Percentiles rank a stretch among this genome's conserved stretches.
Conservation (phyloP, 495 filamentous ascomycete species). For the Penicillium bialowiezense region DNA sequence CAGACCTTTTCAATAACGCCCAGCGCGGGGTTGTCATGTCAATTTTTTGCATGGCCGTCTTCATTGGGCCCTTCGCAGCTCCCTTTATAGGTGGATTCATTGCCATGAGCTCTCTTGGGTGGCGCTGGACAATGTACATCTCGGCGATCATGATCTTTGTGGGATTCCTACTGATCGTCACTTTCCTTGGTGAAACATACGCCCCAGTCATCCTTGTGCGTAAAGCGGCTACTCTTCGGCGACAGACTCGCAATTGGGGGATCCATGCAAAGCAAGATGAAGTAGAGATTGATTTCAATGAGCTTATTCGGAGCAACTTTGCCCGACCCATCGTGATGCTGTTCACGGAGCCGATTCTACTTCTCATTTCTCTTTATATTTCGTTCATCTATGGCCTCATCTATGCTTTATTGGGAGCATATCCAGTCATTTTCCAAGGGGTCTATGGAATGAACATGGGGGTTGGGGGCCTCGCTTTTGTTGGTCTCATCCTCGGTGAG, state of each 20-base stretch:
- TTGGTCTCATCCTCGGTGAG: slow-evolving; percentile 31
- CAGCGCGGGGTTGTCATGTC: slow-evolving; percentile 44
- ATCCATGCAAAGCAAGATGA: slow-evolving; percentile 49
- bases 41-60: slow-evolving; percentile 46
- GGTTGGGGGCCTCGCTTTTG: slow-evolving; percentile 27
- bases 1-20: slow-evolving; percentile 47
- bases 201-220: slow-evolving; percentile 32
- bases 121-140: slow-evolving; percentile 47
- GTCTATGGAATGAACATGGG: slow-evolving; percentile 29
- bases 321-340: slow-evolving; percentile 40
- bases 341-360: slow-evolving; percentile 43
- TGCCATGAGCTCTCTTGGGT: slow-evolving; percentile 32
- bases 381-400: slow-evolving; percentile 40
- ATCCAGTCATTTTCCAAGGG: slow-evolving; percentile 30
- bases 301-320: slow-evolving; percentile 39
- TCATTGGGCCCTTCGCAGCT: slow-evolving; percentile 40
- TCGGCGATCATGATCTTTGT: slow-evolving; percentile 35
- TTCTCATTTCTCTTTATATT: slow-evolving; percentile 40
- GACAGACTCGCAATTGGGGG: slow-evolving; percentile 42
- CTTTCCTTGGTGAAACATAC: slow-evolving; percentile 37
- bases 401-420: slow-evolving; percentile 31
- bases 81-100: slow-evolving; percentile 47
- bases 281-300: slow-evolving; percentile 33
- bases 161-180: slow-evolving; percentile 17
- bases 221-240: slow-evolving; percentile 39